Conservation (phyloP, 2,329 filamentous ascomycete genomes). For the Cladosporium sp. region DNA sequence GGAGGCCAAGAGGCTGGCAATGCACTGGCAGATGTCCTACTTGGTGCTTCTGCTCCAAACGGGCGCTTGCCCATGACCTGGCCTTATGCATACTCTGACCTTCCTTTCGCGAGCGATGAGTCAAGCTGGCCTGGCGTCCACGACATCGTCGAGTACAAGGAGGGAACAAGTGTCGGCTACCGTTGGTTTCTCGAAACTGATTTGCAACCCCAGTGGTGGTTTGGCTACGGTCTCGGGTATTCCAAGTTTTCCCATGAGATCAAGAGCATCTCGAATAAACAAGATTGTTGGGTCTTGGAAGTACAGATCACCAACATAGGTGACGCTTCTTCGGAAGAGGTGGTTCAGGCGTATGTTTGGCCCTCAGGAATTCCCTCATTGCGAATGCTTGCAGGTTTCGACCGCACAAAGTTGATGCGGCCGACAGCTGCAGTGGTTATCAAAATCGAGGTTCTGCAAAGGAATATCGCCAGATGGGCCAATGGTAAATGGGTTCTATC, state of each 20-base stretch:
- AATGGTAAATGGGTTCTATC: not conserved
- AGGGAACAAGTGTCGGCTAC: not conserved
- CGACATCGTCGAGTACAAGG: not conserved
- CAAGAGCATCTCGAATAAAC: not conserved
- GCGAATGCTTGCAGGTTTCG: not conserved
- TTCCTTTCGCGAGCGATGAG: not conserved
- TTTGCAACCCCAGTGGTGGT: not conserved
- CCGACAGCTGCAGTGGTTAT: not conserved
- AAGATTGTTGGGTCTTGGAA: not conserved
- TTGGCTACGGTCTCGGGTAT: not conserved
- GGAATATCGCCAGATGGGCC: not conserved
- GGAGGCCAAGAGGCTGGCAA: constrained; percentile 75
- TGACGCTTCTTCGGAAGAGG: not conserved
- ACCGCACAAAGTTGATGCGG: not conserved
- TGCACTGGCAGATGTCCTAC: constrained; percentile 71
- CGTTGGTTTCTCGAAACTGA: not conserved
- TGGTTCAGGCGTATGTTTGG: not conserved
- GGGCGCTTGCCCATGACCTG: not conserved
- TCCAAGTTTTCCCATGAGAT: not conserved
- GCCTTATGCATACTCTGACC: not conserved
- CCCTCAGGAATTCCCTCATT: not conserved
- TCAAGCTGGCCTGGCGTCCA: not conserved
- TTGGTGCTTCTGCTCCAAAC: not conserved
- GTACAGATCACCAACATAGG: not conserved
- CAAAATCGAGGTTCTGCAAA: not conserved